Evolutionary conservation across 2,329 filamentous ascomycete genomes (phyloP).

Genomic region (Stenocarpella maydis): DNA sequence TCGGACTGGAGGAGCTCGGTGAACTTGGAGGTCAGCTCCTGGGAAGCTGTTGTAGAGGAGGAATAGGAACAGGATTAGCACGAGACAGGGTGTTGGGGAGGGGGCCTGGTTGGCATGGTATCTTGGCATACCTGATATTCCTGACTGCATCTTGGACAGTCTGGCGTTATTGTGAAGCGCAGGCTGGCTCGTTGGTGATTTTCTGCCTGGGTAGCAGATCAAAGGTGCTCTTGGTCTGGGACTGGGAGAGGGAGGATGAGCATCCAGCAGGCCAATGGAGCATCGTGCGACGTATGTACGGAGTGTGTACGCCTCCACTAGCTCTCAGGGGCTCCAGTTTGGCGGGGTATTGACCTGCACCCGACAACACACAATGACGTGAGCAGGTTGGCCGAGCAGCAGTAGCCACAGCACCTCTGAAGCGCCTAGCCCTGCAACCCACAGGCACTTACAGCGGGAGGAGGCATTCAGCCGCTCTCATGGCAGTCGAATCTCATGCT

Average conservation of each 20-base stretch:
- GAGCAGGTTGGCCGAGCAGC: conserved; percentile 4
- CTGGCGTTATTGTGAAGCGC: too few relatives aligned
- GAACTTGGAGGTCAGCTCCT: conserved; percentile 80
- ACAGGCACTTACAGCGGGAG: neutral
- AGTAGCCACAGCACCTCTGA: neutral
- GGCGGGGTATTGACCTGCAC: conserved; percentile 20
- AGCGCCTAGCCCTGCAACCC: conserved; percentile 10
- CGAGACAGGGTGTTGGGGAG: too few relatives aligned
- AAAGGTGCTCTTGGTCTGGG: neutral
- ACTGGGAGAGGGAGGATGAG: neutral
- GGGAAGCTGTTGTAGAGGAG: conserved; percentile 63
- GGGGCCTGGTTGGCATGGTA: too few relatives aligned
- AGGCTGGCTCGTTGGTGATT: neutral
- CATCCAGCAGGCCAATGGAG: neutral
- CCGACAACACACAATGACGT: conserved; percentile 25
- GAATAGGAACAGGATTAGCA: neutral
- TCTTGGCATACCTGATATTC: conserved; percentile 33
- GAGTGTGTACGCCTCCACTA: too few relatives aligned
- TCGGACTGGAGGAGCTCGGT: conserved; percentile 69
- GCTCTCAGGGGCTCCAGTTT: conserved; percentile 18
- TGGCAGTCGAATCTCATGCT: neutral
- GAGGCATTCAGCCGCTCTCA: neutral
- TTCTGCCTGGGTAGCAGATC: conserved; percentile 1
- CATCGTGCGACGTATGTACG: conserved; percentile 25
- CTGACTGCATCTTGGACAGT: conserved; percentile 35